A percentile compares a stretch with the other conserved stretches of the same genome.
phyloP scores from a whole-genome alignment of 345 rosid genomes.

The Physaria fendleri region DNA sequence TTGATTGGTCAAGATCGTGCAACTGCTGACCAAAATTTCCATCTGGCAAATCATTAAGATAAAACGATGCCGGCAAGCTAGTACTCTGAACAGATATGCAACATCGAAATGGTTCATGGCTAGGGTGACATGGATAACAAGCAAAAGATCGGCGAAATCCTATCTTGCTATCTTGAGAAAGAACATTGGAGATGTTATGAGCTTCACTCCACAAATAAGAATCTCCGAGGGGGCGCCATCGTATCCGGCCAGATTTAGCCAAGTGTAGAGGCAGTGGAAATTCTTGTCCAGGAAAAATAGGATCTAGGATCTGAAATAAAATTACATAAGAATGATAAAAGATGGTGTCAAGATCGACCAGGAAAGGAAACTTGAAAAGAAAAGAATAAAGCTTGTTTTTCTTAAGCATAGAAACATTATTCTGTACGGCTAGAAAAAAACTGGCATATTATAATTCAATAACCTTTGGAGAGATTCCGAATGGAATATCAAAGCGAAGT shows the following conservation, averaged over 20 bases:
- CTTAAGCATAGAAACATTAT: not conserved
- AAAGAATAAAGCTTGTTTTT: not conserved
- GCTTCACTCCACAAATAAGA: constrained; percentile 93
- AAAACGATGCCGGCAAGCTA: constrained; percentile 44
- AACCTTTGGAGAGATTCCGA: constrained; percentile 93
- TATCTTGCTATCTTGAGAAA: constrained; percentile 66
- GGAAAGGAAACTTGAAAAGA: not conserved
- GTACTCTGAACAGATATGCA: constrained; percentile 64
- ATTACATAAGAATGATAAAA: constrained; percentile 3
- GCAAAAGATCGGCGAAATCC: constrained; percentile 81
- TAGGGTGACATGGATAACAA: constrained; percentile 90
- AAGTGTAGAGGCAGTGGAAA: constrained; percentile 85
- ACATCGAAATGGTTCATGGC: constrained; percentile 82
- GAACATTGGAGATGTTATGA: constrained; percentile 62
- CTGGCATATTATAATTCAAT: constrained; percentile 4
- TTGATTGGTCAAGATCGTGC: constrained; percentile 37
- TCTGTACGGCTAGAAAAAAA: constrained; percentile 2
- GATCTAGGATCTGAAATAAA: constrained; percentile 69
- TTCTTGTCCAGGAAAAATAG: constrained; percentile 83
- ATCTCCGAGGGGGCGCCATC: constrained; percentile 86
- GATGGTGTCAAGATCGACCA: not conserved
- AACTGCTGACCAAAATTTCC: constrained; percentile 28
- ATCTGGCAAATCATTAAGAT: constrained; percentile 26
- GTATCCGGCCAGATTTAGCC: constrained; percentile 83
- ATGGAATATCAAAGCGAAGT: constrained; percentile 91